These are phyloP conservation scores for Lentinula raphanica DNA, from an alignment of 768 basidiomycete species.

Conservation along the genomic window DNA sequence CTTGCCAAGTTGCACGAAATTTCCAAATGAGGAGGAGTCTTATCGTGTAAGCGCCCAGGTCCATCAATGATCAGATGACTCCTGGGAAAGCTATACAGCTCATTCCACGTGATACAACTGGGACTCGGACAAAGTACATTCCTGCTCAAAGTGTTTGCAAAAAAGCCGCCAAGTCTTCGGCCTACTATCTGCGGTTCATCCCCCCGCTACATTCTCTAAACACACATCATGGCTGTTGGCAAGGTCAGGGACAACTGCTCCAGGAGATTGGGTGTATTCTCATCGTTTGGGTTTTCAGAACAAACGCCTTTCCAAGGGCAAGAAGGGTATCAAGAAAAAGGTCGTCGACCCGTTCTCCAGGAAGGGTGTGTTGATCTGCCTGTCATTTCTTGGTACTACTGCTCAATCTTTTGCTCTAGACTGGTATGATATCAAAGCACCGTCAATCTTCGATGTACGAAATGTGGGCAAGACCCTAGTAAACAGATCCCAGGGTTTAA, in stretches of 20 bases:
- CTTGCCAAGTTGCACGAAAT: too few relatives aligned
- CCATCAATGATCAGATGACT: background rate
- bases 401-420: conserved; percentile 43
- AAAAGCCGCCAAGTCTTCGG: conserved; percentile 8
- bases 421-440: conserved; percentile 99
- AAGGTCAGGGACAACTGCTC: conserved; percentile 48
- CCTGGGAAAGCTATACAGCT: conserved; percentile 4
- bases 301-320: conserved; percentile 96
- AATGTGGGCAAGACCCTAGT: conserved; percentile 98
- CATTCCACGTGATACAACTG: conserved; percentile 16
- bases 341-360: conserved; percentile 99
- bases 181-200: conserved; percentile 29
- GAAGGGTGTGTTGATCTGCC: conserved; percentile 61
- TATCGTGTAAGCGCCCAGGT: background rate
- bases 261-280: conserved; percentile 3
- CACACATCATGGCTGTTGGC: conserved; percentile 77
- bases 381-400: background rate
- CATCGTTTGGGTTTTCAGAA: conserved; percentile 49
- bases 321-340: conserved; percentile 99
- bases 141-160: conserved; percentile 21
- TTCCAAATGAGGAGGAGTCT: background rate
- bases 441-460: conserved; percentile 93
- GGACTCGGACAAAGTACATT: conserved; percentile 41
- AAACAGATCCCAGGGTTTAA: conserved; percentile 97
- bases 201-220: conserved; percentile 32